Conservation (phyloP, 129 eudicot species). For the Glebionis coronaria region DNA sequence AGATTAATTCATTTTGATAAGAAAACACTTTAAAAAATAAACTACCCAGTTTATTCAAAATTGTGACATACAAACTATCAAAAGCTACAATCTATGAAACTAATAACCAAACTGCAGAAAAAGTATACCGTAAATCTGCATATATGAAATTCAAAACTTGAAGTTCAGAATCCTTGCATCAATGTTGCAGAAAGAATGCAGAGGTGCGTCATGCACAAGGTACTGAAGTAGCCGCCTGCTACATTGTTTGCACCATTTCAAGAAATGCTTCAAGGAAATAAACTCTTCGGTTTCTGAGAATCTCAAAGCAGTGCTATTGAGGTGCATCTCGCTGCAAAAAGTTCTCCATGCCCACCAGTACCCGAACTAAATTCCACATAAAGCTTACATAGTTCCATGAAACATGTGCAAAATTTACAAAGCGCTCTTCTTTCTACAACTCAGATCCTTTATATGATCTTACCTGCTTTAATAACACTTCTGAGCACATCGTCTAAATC, state of each 20-base stretch:
- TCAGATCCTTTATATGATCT: no score
- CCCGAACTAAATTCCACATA: constrained; percentile 51
- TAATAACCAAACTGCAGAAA: no score
- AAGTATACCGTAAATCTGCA: no score
- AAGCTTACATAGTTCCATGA: constrained; percentile 77
- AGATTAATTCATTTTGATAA: no score
- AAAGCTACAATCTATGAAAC: no score
- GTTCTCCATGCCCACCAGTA: constrained; percentile 43
- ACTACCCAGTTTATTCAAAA: no score
- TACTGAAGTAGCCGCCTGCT: constrained; percentile 34
- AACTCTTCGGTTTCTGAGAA: constrained; percentile 61
- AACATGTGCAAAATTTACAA: constrained; percentile 75
- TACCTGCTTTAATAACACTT: constrained; percentile 75
- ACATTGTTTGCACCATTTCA: constrained; percentile 43
- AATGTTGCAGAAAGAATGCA: neutral
- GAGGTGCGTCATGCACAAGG: constrained; percentile 4
- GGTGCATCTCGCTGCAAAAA: constrained; percentile 84
- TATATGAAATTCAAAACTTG: no score
- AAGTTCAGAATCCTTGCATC: no score
- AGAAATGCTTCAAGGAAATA: constrained; percentile 51
- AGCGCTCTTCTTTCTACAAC: constrained; percentile 72
- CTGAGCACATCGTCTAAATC: no score
- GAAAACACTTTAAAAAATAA: no score
- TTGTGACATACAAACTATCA: no score
- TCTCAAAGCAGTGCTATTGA: constrained; percentile 52